Evolutionary conservation across 164 flowering plant species (phyloP).

Genomic region (Macadamia integrifolia): DNA sequence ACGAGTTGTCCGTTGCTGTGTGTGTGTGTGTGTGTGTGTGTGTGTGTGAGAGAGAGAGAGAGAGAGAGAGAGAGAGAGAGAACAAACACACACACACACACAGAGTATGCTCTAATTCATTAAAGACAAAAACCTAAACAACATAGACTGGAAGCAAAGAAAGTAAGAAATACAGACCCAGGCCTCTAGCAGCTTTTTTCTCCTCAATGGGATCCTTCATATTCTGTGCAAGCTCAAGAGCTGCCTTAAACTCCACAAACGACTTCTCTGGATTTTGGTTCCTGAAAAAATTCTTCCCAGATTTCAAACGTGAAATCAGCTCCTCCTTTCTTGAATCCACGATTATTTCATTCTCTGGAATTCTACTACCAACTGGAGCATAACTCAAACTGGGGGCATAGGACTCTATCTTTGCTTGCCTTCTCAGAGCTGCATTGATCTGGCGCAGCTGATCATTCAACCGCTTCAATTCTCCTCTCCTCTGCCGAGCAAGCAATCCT

Average conservation of each 20-base stretch:
- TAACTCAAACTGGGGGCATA: constrained; percentile 91
- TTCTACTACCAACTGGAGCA: constrained; percentile 70
- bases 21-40: not conserved
- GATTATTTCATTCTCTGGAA: constrained; percentile 63
- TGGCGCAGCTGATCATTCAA: constrained; percentile 91
- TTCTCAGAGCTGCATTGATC: constrained; percentile 85
- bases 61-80: too few relatives aligned
- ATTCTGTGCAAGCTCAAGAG: constrained; percentile 77
- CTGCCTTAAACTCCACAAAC: constrained; percentile 58
- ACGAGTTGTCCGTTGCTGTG: not conserved
- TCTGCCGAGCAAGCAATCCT: constrained; percentile 92
- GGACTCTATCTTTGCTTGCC: constrained; percentile 98
- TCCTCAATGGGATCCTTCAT: constrained; percentile 72
- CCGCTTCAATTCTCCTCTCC: constrained; percentile 66
- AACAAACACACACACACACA: too few relatives aligned
- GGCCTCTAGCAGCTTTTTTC: constrained; percentile 96
- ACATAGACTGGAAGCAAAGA: not conserved
- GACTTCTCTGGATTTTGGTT: constrained; percentile 81
- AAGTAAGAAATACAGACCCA: constrained; percentile 47
- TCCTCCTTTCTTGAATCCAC: constrained; percentile 76
- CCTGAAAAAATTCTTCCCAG: constrained; percentile 78
- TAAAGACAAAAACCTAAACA: not conserved
- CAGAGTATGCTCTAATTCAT: not conserved
- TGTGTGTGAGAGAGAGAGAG: too few relatives aligned
- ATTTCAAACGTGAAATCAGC: constrained; percentile 55